Evolutionary conservation across 345 rosid species (phyloP).

Genomic region (Rhodomyrtus tomentosa): DNA sequence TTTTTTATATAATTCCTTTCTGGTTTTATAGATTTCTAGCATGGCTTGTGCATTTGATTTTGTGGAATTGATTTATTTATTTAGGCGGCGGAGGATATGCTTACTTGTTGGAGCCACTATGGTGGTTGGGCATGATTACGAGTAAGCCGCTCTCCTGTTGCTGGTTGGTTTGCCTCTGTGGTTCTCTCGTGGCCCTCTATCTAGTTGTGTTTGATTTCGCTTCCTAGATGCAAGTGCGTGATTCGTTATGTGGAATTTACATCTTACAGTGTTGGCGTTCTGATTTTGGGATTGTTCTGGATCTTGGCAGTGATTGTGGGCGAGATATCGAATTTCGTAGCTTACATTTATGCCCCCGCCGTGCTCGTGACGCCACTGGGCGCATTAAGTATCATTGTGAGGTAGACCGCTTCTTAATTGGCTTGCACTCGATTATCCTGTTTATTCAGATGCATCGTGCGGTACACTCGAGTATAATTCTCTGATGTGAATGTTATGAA

Average conservation of each 20-base stretch:
- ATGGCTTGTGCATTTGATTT: neutral
- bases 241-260: neutral
- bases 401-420: constrained; percentile 16
- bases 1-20: neutral
- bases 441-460: neutral
- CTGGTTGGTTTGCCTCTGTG: neutral
- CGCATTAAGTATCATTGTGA: constrained; percentile 67
- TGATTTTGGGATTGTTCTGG: neutral
- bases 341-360: constrained; percentile 71
- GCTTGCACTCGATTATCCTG: neutral
- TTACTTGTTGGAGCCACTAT: constrained; percentile 66
- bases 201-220: neutral
- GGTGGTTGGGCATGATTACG: constrained; percentile 87
- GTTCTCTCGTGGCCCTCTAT: neutral
- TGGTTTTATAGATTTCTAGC: neutral
- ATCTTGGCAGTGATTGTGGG: constrained; percentile 55
- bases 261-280: neutral
- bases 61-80: neutral
- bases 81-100: constrained; percentile 73
- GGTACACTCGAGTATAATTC: neutral
- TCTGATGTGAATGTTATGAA: constrained; percentile 1
- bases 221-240: neutral
- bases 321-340: constrained; percentile 61
- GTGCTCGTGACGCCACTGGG: constrained; percentile 73
- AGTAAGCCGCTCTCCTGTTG: constrained; percentile 26